A percentile compares a stretch with the other conserved stretches of the same genome.
Evolutionary conservation across 768 basidiomycete species (phyloP).

Genomic region (Pleurotus cornucopiae): DNA sequence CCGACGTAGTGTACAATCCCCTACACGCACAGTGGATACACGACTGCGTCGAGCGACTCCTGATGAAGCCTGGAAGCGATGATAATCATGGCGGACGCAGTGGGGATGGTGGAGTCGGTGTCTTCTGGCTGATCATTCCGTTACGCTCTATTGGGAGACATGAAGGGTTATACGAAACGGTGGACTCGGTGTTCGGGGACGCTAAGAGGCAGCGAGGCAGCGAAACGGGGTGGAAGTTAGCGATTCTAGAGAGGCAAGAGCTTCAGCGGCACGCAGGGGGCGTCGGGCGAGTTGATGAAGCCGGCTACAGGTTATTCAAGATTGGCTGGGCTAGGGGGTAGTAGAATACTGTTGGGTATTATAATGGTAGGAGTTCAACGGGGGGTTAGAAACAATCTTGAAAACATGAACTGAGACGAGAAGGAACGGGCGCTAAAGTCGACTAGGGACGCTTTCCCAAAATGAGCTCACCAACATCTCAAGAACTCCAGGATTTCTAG

Average conservation of each 20-base stretch:
- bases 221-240: conserved; percentile 24
- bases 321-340: conserved; percentile 56
- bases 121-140: conserved; percentile 75
- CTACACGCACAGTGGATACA: conserved; percentile 69
- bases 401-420: too few relatives aligned
- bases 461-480: too few relatives aligned
- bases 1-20: conserved; percentile 76
- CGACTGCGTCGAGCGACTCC: conserved; percentile 48
- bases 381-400: too few relatives aligned
- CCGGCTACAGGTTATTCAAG: conserved; percentile 62
- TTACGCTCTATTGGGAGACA: conserved; percentile 62
- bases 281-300: conserved; percentile 66
- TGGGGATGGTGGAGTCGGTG: conserved; percentile 27
- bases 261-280: conserved; percentile 42
- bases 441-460: too few relatives aligned
- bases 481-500: neutral
- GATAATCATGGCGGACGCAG: neutral
- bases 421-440: too few relatives aligned
- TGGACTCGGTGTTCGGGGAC: conserved; percentile 49
- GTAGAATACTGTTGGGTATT: neutral
- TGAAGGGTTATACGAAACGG: conserved; percentile 51
- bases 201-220: neutral
- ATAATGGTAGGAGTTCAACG: neutral
- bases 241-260: conserved; percentile 42
- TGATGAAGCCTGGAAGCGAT: conserved; percentile 27